Conservation (phyloP, 345 rosid species). For the Bruguiera gymnorhiza region DNA sequence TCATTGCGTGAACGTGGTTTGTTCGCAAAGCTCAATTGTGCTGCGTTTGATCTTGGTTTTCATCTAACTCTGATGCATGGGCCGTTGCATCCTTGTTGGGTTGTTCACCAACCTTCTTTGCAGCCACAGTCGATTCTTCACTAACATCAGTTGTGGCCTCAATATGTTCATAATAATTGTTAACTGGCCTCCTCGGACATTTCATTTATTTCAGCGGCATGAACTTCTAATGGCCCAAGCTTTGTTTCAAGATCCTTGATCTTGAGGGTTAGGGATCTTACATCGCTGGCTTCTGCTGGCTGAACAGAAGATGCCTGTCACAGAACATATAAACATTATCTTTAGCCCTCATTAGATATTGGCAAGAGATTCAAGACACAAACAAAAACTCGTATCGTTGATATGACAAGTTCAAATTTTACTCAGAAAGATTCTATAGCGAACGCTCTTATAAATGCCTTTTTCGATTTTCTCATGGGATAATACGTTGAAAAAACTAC, state of each 20-base stretch:
- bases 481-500: too few relatives aligned
- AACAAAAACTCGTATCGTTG: not conserved
- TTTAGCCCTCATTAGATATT: slow-evolving; percentile 8
- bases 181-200: not conserved
- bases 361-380: not conserved
- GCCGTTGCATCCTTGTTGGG: slow-evolving; percentile 1
- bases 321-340: slow-evolving; percentile 4
- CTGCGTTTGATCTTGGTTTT: not conserved
- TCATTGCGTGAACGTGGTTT: not conserved
- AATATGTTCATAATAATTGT: not conserved
- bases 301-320: slow-evolving; percentile 46
- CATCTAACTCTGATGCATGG: slow-evolving; percentile 19
- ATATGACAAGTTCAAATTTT: not conserved
- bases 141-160: not conserved
- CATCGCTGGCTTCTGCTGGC: slow-evolving; percentile 44
- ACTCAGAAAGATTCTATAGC: not conserved
- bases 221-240: slow-evolving; percentile 53
- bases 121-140: not conserved
- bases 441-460: not conserved
- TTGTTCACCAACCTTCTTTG: slow-evolving; percentile 17
- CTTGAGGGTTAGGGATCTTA: slow-evolving; percentile 48
- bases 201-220: slow-evolving; percentile 2
- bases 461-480: not conserved
- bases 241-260: slow-evolving; percentile 67
- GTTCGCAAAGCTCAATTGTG: not conserved